A percentile compares a stretch with the other conserved stretches of the same genome.
Conservation (phyloP, 257 asterid genomes). For the Salvia hispanica region DNA sequence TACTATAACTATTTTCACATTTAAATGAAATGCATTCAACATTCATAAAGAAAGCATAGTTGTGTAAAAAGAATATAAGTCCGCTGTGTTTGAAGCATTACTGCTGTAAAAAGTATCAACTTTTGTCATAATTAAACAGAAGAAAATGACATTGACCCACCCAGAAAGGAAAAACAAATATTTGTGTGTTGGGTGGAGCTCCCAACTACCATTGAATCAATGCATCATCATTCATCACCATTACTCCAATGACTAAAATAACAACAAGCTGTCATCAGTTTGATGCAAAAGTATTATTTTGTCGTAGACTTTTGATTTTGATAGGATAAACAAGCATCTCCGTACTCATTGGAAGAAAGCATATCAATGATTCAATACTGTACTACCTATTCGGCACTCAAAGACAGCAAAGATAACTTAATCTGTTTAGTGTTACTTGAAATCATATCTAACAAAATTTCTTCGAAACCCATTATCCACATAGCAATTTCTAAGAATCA, state of each 20-base stretch:
- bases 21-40: slow-evolving; percentile 14
- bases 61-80: slow-evolving; percentile 9
- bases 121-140: neutral
- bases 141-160: neutral
- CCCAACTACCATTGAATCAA: neutral
- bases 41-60: slow-evolving; percentile 14
- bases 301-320: slow-evolving; percentile 14
- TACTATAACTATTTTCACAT: slow-evolving; percentile 10
- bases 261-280: neutral
- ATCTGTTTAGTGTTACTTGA: neutral
- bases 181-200: neutral
- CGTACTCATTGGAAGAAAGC: slow-evolving; percentile 5
- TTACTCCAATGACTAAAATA: neutral
- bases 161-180: neutral
- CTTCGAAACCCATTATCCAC: slow-evolving; percentile 2
- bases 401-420: neutral
- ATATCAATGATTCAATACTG: neutral
- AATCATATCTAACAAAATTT: neutral
- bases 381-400: slow-evolving; percentile 6
- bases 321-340: neutral
- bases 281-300: neutral
- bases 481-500: slow-evolving; percentile 1
- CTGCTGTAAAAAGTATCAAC: slow-evolving; percentile 6
- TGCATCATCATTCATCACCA: neutral
- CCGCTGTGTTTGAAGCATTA: slow-evolving; percentile 7